Conservation (phyloP, 2,329 filamentous ascomycete genomes). For the Aureobasidium pullulans region DNA sequence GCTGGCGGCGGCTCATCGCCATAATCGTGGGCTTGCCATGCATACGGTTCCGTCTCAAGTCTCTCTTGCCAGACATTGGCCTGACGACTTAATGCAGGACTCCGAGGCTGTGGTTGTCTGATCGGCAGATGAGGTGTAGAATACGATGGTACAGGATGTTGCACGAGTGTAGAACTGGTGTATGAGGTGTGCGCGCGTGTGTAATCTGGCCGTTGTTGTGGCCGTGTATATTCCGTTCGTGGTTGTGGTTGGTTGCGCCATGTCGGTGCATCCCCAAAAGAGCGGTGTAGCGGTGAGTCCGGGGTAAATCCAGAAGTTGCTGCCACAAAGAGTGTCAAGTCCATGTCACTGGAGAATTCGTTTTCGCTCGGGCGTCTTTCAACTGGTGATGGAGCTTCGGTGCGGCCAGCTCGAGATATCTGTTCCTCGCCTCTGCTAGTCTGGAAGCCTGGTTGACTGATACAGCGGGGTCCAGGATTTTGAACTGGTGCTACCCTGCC, state of each 20-base stretch:
- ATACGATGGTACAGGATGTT: conserved; percentile 13
- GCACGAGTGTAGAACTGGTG: conserved; percentile 16
- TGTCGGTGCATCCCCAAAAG: background rate
- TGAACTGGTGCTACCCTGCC: conserved; percentile 4
- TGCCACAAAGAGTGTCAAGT: conserved; percentile 26
- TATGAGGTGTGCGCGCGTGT: conserved; percentile 16
- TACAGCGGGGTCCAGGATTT: background rate
- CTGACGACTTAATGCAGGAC: background rate
- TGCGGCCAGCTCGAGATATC: background rate
- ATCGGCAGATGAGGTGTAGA: background rate
- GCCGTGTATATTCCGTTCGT: conserved; percentile 8
- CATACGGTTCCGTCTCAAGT: conserved; percentile 11
- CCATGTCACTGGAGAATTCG: conserved; percentile 23
- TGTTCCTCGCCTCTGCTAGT: background rate
- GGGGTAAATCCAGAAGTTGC: conserved; percentile 27
- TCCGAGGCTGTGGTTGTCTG: conserved; percentile 11
- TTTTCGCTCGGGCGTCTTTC: background rate
- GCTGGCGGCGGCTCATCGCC: conserved; percentile 26
- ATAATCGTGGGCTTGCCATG: conserved; percentile 16
- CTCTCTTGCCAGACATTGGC: conserved; percentile 7
- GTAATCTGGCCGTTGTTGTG: conserved; percentile 17
- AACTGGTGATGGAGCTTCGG: background rate
- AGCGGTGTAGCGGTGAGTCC: conserved; percentile 9
- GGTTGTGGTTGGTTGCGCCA: background rate
- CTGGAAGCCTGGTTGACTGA: conserved; percentile 5